Conservation (phyloP, 2,329 filamentous ascomycete genomes). For the Aspergillus alliaceus region DNA sequence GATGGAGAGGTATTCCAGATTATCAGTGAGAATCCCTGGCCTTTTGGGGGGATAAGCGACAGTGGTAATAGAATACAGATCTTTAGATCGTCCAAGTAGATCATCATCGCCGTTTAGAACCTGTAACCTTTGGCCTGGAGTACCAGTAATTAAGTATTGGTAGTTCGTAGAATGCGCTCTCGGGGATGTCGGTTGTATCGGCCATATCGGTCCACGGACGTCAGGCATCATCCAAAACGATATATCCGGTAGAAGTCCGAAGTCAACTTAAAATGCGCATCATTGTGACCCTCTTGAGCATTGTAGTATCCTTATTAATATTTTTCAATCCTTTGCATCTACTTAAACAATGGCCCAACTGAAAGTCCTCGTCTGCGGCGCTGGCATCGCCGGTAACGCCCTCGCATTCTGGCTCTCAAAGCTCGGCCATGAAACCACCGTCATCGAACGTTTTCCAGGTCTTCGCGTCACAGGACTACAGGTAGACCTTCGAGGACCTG, state of each 20-base stretch:
- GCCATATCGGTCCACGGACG: background rate
- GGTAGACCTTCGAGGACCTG: slow-evolving; percentile 55
- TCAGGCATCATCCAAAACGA: background rate
- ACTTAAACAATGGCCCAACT: slow-evolving; percentile 24
- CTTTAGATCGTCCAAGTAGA: too few species aligned
- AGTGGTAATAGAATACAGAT: too few species aligned
- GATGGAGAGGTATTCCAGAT: too few species aligned
- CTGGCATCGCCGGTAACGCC: slow-evolving; percentile 42
- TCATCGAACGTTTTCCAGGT: slow-evolving; percentile 43
- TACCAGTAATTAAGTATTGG: too few species aligned
- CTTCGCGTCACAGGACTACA: slow-evolving; percentile 53
- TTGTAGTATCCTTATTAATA: too few species aligned
- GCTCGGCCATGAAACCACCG: slow-evolving; percentile 39
- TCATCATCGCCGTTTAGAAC: too few species aligned
- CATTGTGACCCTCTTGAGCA: too few species aligned
- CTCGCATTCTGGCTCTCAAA: slow-evolving; percentile 53
- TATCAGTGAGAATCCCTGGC: too few species aligned
- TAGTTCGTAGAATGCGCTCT: too few species aligned
- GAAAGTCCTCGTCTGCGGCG: slow-evolving; percentile 52
- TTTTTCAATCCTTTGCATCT: background rate
- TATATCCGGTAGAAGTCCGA: background rate
- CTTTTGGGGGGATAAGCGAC: too few species aligned
- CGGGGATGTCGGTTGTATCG: background rate
- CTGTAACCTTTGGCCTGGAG: too few species aligned
- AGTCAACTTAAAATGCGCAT: background rate